Evolutionary conservation across 352 stramenopile species (phyloP), one percentile per base, ranked within the genome.

Genomic region (Globisporangium orthogonon): DNA sequence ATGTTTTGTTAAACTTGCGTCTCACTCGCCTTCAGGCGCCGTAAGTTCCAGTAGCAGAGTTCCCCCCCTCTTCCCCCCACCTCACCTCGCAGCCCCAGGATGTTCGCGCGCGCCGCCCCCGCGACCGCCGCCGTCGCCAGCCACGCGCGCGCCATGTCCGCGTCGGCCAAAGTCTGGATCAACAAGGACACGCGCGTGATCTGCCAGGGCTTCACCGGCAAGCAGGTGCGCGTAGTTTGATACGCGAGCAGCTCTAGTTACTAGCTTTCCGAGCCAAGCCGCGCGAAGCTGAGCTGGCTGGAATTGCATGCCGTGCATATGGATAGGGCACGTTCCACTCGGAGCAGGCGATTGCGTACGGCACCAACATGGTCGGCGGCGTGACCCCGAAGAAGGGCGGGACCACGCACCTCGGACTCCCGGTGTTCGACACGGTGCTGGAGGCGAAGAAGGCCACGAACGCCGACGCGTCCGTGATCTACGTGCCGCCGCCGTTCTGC

Each of bases 161-260:
- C 96, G n/a, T 98, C 89, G 35, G 97, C 97, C 67, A 98, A 98
- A 63, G 97, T 99, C 48, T 99, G 97, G 97, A 92, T 99, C 58
- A 96, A 99, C 82, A 98, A 99, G 83, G 91, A 99, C 77, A 99
- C 97, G 40, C 95, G 94, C 61, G 97, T 99, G 35, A 98, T 99
- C 70, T 98, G 95, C 73, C 98, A 99, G 79, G 98, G 98, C 52
- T 99, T 99, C 74, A 99, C 98, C 50, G 98, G 98, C 68, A 99
- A 99, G 78, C 96, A 99, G 86, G 90, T 97, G 79, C 41, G 74
- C 53, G 4, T 23, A 23, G 23, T 23, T 23, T 23, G 23, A 23
- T 23, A 23, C 23, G 43, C 9, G 13, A 7, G 9, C 17, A 15
- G 9, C 33, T 37, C 33, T 37, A 11, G 33, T 9, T 37, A 9